A percentile compares a stretch with the other conserved stretches of the same genome.
Evolutionary conservation across 176 grass and related monocot species (phyloP).

Genomic region (Metroxylon sagu): DNA sequence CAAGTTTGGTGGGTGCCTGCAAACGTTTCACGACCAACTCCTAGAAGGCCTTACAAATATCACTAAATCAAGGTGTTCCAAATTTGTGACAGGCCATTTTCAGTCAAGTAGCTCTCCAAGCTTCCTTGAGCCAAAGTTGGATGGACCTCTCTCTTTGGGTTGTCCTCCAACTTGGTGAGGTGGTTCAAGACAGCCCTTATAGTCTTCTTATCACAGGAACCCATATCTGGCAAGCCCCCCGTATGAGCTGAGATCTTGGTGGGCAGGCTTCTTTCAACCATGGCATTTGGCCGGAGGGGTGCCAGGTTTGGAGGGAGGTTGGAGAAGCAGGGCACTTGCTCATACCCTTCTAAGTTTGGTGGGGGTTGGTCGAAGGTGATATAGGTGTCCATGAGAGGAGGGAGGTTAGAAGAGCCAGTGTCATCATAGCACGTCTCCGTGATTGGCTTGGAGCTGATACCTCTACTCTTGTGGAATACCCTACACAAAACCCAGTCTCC

Average conservation of each 20-base stretch:
- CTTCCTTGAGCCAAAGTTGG: constrained; percentile 46
- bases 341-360: constrained; percentile 43
- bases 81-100: constrained; percentile 60
- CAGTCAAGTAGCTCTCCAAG: constrained; percentile 54
- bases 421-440: constrained; percentile 35
- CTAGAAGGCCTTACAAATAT: background rate
- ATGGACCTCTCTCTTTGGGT: constrained; percentile 46
- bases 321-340: constrained; percentile 98
- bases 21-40: too few relatives aligned
- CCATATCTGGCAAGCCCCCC: too few relatives aligned
- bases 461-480: constrained; percentile 77
- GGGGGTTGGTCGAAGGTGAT: constrained; percentile 50
- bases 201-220: constrained; percentile 19
- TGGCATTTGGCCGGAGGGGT: too few relatives aligned
- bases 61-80: constrained; percentile 39
- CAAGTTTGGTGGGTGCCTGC: too few relatives aligned
- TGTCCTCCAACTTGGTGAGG: constrained; percentile 56
- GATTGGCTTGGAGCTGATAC: constrained; percentile 27
- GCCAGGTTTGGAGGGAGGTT: constrained; percentile 23
- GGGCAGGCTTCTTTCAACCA: constrained; percentile 18
- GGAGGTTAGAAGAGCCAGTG: constrained; percentile 40
- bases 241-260: background rate
- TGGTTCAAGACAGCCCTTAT: constrained; percentile 46
- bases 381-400: constrained; percentile 71
- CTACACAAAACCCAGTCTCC: constrained; percentile 92